Evolutionary conservation across 176 grass and related monocot genomes (phyloP).

Genomic region (Pontederia crassipes): DNA sequence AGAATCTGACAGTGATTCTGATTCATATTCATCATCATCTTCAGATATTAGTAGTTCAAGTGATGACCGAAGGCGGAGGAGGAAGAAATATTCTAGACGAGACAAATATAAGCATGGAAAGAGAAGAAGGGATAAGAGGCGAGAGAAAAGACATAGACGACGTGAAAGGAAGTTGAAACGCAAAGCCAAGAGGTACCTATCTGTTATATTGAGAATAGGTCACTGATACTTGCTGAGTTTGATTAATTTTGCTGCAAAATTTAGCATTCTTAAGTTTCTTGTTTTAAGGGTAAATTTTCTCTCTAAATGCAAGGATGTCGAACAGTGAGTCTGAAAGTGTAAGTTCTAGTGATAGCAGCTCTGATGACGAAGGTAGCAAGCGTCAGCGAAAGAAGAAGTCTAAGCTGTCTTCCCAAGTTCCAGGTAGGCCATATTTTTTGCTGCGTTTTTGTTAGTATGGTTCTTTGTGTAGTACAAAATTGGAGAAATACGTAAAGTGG

Average conservation of each 20-base stretch:
- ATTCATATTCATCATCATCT: constrained; percentile 52
- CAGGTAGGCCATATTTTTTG: constrained; percentile 42
- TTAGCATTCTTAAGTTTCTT: not conserved
- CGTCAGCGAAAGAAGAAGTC: constrained; percentile 35
- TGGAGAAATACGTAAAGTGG: too few relatives aligned
- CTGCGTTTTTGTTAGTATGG: not conserved
- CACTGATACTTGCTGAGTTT: not conserved
- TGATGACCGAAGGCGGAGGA: constrained; percentile 55
- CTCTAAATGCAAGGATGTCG: constrained; percentile 30
- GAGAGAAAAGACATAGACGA: constrained; percentile 60
- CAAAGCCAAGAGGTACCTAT: constrained; percentile 48
- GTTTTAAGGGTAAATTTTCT: constrained; percentile 4
- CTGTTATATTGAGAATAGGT: not conserved
- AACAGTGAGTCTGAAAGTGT: constrained; percentile 45
- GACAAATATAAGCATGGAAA: constrained; percentile 62
- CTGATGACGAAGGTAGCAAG: constrained; percentile 48
- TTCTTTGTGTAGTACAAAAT: too few relatives aligned
- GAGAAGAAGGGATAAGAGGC: constrained; percentile 63
- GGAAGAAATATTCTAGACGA: constrained; percentile 53
- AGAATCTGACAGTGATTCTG: constrained; percentile 71
- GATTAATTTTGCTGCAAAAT: not conserved
- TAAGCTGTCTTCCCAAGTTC: constrained; percentile 50
- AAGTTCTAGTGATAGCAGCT: constrained; percentile 34
- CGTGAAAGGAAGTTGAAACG: constrained; percentile 72
- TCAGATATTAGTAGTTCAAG: constrained; percentile 90